Conservation (phyloP, 495 filamentous ascomycete genomes). For the Lasiosphaeria hispida region DNA sequence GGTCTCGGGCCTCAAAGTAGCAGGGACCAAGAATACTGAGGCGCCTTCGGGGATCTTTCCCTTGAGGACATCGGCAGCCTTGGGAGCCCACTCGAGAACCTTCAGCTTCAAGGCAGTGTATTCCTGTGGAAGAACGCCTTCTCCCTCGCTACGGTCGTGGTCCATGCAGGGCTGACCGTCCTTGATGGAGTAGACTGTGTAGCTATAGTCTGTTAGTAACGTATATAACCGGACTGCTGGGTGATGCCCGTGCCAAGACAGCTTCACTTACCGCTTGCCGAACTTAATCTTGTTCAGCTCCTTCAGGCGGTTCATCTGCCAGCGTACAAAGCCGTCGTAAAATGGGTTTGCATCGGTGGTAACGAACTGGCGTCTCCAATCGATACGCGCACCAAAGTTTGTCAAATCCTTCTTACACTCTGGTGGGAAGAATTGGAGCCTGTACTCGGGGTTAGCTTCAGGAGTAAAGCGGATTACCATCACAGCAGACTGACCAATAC, state of each 20-base stretch:
- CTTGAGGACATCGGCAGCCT: constrained; percentile 63
- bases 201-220: too few species aligned
- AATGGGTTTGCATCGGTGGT: constrained; percentile 97
- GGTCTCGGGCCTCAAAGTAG: constrained; percentile 91
- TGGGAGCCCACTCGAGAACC: constrained; percentile 81
- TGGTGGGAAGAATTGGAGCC: constrained; percentile 75
- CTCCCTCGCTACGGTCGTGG: constrained; percentile 88
- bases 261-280: constrained; percentile 63
- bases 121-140: constrained; percentile 86
- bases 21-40: constrained; percentile 85
- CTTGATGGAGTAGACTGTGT: constrained; percentile 94
- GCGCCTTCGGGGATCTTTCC: constrained; percentile 78
- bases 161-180: constrained; percentile 98
- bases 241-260: too few species aligned
- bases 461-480: neutral
- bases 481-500: constrained; percentile 64
- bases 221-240: too few species aligned
- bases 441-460: constrained; percentile 60
- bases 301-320: constrained; percentile 94
- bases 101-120: constrained; percentile 90
- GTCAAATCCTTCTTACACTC: constrained; percentile 77
- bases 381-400: constrained; percentile 80
- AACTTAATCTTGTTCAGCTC: constrained; percentile 92
- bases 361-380: constrained; percentile 88
- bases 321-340: constrained; percentile 92